These are phyloP conservation scores for Cercophora scortea DNA, from an alignment of 495 filamentous ascomycete genomes.

Conservation along the genomic window DNA sequence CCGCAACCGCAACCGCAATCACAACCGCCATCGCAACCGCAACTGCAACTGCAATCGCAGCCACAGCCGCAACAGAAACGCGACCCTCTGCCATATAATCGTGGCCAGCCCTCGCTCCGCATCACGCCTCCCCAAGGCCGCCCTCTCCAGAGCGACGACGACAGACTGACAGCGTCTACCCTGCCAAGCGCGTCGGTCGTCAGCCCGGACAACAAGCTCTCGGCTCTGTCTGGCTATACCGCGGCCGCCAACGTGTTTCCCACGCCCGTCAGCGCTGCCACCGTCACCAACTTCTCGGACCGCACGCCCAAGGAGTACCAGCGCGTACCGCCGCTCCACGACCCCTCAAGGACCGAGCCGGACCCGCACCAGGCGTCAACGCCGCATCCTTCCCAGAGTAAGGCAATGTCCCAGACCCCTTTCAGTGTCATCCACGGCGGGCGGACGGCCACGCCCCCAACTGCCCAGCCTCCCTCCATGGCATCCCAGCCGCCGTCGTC, in stretches of 20 bases:
- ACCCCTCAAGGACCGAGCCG: slow-evolving; percentile 41
- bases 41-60: slow-evolving; percentile 20
- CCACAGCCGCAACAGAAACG: slow-evolving; percentile 29
- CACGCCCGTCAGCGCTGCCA: slow-evolving; percentile 45
- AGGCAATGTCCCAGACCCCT: slow-evolving; percentile 16
- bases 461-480: slow-evolving; percentile 20
- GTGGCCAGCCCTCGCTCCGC: slow-evolving; percentile 42
- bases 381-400: slow-evolving; percentile 16
- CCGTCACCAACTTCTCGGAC: slow-evolving; percentile 35
- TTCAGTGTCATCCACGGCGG: slow-evolving; percentile 35
- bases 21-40: slow-evolving; percentile 31
- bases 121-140: slow-evolving; percentile 50
- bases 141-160: slow-evolving; percentile 40
- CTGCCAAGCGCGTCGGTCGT: slow-evolving; percentile 42
- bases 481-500: slow-evolving; percentile 18
- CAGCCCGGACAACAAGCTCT: slow-evolving; percentile 48
- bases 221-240: slow-evolving; percentile 40
- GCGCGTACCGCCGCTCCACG: slow-evolving; percentile 47
- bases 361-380: slow-evolving; percentile 22
- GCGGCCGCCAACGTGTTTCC: slow-evolving; percentile 38
- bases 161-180: slow-evolving; percentile 39
- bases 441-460: slow-evolving; percentile 36
- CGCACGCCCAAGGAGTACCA: slow-evolving; percentile 44
- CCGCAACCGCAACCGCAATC: neutral
- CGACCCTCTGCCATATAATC: slow-evolving; percentile 43